Percentiles rank a stretch among this genome's conserved stretches.
These are phyloP conservation scores for Daldinia bambusicola DNA, from an alignment of 495 filamentous ascomycete species.

Conservation along the genomic window DNA sequence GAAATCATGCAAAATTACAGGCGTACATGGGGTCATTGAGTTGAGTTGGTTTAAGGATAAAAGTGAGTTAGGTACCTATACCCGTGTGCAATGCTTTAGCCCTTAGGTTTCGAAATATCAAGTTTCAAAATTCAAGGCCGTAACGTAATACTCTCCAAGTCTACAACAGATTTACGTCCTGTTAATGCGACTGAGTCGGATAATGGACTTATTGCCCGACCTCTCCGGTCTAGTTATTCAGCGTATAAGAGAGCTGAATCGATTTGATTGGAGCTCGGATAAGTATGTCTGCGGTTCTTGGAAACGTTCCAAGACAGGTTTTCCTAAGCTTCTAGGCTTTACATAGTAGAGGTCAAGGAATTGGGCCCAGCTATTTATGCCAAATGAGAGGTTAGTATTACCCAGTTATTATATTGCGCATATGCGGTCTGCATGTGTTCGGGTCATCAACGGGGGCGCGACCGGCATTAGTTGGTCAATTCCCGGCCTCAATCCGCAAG, in stretches of 20 bases:
- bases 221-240: background rate
- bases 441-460: slow-evolving; percentile 11
- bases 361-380: slow-evolving; percentile 4
- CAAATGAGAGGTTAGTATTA: slow-evolving; percentile 27
- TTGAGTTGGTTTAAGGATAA: background rate
- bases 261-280: slow-evolving; percentile 18
- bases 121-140: slow-evolving; percentile 1
- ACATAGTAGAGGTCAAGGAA: background rate
- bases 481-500: slow-evolving; percentile 7
- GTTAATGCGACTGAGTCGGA: slow-evolving; percentile 9
- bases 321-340: background rate
- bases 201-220: slow-evolving; percentile 6
- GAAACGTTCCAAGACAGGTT: slow-evolving; percentile 2
- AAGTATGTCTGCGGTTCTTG: background rate
- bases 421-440: slow-evolving; percentile 13
- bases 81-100: slow-evolving; percentile 10
- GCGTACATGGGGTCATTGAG: slow-evolving; percentile 12
- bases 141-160: slow-evolving; percentile 3
- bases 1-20: slow-evolving; percentile 42
- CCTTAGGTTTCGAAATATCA: slow-evolving; percentile 4
- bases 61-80: slow-evolving; percentile 8
- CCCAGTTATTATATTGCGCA: slow-evolving; percentile 11
- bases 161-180: background rate
- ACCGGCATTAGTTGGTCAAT: slow-evolving; percentile 28
- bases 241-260: slow-evolving; percentile 9